phyloP scores from a whole-genome alignment of 495 filamentous ascomycete genomes.

The Podospora appendiculata region DNA sequence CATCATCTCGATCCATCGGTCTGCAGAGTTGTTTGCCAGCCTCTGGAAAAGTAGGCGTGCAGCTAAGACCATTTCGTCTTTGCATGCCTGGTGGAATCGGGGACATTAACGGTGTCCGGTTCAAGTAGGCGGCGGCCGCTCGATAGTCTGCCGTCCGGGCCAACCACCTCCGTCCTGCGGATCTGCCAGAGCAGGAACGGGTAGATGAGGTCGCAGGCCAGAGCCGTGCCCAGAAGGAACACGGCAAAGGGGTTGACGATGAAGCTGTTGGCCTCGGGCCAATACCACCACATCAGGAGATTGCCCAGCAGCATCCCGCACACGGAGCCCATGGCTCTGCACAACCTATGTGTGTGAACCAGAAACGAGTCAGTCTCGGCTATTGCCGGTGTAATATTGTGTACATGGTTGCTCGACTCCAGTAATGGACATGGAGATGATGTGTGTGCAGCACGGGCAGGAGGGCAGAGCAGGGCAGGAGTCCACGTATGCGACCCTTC shows the following conservation, averaged over 20 bases:
- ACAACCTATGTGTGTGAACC: slow-evolving; percentile 14
- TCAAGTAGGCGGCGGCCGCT: neutral
- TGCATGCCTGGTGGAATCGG: too few relatives aligned
- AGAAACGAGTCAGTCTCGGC: neutral
- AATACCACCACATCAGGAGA: slow-evolving; percentile 30
- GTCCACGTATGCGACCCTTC: too few relatives aligned
- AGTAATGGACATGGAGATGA: too few relatives aligned
- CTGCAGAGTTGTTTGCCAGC: neutral
- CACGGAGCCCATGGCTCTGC: slow-evolving; percentile 28
- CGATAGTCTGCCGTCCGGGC: slow-evolving; percentile 21
- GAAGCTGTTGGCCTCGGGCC: slow-evolving; percentile 34
- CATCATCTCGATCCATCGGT: neutral
- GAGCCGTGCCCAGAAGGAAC: slow-evolving; percentile 23
- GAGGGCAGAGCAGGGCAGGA: too few relatives aligned
- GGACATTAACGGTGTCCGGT: too few relatives aligned
- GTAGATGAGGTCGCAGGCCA: slow-evolving; percentile 30
- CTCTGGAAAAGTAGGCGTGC: neutral
- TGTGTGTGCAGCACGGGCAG: too few relatives aligned
- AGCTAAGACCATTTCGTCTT: neutral
- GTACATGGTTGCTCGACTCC: too few relatives aligned
- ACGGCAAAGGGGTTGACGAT: slow-evolving; percentile 25
- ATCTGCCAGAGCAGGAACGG: slow-evolving; percentile 26
- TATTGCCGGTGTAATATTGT: too few relatives aligned
- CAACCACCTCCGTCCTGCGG: slow-evolving; percentile 22
- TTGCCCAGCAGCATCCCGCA: slow-evolving; percentile 23